Evolutionary conservation across 129 eudicot species (phyloP).

Genomic region (Scalesia atractyloides): DNA sequence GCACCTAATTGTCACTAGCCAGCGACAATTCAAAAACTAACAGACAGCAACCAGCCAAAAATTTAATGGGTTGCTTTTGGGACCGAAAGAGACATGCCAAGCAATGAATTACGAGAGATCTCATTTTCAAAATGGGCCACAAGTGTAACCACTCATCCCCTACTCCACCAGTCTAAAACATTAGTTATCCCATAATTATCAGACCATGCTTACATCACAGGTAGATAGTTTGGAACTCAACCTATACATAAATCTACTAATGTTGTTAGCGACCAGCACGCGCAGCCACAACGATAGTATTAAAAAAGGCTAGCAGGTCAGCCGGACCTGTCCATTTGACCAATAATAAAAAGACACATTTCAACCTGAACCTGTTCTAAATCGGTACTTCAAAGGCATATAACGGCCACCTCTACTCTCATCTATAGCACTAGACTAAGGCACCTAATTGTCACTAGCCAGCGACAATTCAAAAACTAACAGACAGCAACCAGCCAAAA

Average conservation of each 20-base stretch:
- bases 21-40: constrained; percentile 31
- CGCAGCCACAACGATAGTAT: constrained; percentile 9
- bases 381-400: too few species aligned
- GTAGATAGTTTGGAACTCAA: constrained; percentile 20
- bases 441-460: constrained; percentile 19
- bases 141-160: background rate
- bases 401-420: too few species aligned
- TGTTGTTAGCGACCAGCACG: constrained; percentile 3
- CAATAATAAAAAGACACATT: too few species aligned
- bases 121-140: constrained; percentile 22
- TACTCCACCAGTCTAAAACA: too few species aligned
- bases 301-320: background rate
- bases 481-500: constrained; percentile 24
- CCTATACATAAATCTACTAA: constrained; percentile 21
- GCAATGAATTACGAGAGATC: constrained; percentile 33
- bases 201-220: constrained; percentile 17
- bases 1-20: constrained; percentile 19
- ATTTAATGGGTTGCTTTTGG: constrained; percentile 33
- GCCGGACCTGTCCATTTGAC: too few species aligned
- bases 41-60: constrained; percentile 24
- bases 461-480: constrained; percentile 31
- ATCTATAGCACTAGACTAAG: background rate
- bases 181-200: background rate
- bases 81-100: constrained; percentile 37
- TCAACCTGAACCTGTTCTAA: too few species aligned